These are phyloP conservation scores for Prototheca cutis DNA, from an alignment of 163 green algal species.

Conservation along the genomic window DNA sequence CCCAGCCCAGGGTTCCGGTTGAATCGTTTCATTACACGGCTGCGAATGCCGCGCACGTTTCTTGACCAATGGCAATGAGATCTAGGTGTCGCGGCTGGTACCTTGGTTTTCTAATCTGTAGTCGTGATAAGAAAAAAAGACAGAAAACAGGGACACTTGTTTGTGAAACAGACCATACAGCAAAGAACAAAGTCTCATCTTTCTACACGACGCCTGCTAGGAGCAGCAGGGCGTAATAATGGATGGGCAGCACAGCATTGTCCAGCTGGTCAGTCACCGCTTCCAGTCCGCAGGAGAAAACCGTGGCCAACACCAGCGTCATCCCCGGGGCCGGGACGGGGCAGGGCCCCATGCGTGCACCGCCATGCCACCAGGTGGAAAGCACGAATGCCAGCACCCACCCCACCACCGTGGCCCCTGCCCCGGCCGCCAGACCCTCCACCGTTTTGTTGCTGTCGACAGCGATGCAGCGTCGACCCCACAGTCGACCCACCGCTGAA, in stretches of 20 bases:
- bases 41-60: no score
- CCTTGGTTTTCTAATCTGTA: no score
- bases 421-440: slow-evolving; percentile 51
- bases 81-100: no score
- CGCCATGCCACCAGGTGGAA: not conserved
- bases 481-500: slow-evolving; percentile 40
- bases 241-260: slow-evolving; percentile 68
- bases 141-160: not conserved
- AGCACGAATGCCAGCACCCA: slow-evolving; percentile 23
- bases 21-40: no score
- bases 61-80: not conserved
- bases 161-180: not conserved
- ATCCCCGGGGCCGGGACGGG: not conserved
- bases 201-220: not conserved
- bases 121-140: no score
- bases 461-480: slow-evolving; percentile 38
- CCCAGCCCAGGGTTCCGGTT: no score
- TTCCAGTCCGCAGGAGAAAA: slow-evolving; percentile 51
- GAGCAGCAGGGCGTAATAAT: slow-evolving; percentile 46
- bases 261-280: slow-evolving; percentile 66
- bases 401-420: slow-evolving; percentile 26
- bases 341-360: not conserved
- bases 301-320: slow-evolving; percentile 27
- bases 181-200: not conserved
- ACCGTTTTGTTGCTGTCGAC: slow-evolving; percentile 49